phyloP scores from a whole-genome alignment of 2,329 filamentous ascomycete species.

The Gnomoniopsis smithogilvyi region DNA sequence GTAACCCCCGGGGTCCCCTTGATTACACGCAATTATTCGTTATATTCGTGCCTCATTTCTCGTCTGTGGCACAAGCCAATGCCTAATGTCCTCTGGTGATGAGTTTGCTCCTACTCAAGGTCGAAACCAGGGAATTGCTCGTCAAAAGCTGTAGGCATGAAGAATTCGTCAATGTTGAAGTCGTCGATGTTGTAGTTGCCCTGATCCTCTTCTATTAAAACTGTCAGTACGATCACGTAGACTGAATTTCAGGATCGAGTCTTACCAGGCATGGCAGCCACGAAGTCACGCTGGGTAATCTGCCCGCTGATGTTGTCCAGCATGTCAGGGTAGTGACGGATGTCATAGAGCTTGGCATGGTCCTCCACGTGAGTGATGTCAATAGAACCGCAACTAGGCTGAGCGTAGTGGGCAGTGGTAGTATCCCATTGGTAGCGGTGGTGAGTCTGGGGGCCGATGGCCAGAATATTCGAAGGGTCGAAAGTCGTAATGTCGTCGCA shows the following conservation, averaged over 20 bases:
- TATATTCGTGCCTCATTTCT: too few relatives aligned
- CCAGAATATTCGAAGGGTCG: background rate
- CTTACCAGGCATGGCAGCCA: background rate
- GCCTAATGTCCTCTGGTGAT: background rate
- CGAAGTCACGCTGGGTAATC: background rate
- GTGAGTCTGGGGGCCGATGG: background rate
- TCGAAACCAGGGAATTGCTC: background rate
- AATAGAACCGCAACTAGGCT: background rate
- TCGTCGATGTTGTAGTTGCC: background rate
- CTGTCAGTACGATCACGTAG: background rate
- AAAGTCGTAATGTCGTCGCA: background rate
- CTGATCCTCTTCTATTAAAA: background rate
- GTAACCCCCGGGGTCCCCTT: too few relatives aligned
- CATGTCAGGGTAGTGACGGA: background rate
- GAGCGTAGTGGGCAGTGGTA: background rate
- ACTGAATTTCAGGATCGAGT: background rate
- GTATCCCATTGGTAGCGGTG: background rate
- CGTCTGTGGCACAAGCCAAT: too few relatives aligned
- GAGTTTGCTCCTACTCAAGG: background rate
- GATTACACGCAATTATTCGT: too few relatives aligned
- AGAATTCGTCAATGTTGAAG: background rate
- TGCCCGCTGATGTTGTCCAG: constrained; percentile 1
- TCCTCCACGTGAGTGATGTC: background rate
- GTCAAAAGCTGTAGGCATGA: background rate
- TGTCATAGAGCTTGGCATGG: background rate